A percentile compares a stretch with the other conserved stretches of the same genome.
Evolutionary conservation across 345 rosid genomes (phyloP).

Genomic region (Gossypium ekmanianum): DNA sequence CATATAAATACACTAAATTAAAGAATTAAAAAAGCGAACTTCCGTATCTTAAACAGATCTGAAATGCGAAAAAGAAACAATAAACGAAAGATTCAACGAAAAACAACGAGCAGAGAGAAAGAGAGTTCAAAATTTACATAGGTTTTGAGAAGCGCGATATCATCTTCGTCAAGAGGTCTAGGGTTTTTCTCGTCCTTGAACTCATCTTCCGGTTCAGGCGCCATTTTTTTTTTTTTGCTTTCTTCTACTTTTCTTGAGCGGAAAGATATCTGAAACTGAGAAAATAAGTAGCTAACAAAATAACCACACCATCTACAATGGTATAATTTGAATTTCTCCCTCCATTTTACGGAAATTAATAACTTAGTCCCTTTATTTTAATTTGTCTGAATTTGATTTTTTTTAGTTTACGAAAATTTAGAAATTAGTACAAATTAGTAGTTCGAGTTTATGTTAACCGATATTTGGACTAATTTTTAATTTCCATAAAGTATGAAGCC

Average conservation of each 20-base stretch:
- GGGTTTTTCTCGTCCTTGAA: conserved; percentile 70
- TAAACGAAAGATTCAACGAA: background rate
- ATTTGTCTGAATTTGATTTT: too few relatives aligned
- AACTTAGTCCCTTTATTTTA: too few relatives aligned
- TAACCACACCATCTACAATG: too few relatives aligned
- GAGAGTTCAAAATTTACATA: conserved; percentile 31
- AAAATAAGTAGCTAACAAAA: background rate
- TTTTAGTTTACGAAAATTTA: too few relatives aligned
- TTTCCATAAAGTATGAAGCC: too few relatives aligned
- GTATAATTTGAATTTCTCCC: too few relatives aligned
- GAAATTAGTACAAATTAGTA: too few relatives aligned
- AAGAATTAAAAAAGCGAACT: background rate
- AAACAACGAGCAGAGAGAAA: background rate
- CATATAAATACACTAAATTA: background rate
- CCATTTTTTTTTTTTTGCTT: conserved; percentile 15
- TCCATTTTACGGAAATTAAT: too few relatives aligned
- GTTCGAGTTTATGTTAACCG: too few relatives aligned
- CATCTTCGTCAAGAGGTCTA: conserved; percentile 66
- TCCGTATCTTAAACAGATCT: background rate
- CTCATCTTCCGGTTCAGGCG: conserved; percentile 43
- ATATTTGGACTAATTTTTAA: too few relatives aligned
- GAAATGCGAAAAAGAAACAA: background rate
- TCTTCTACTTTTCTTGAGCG: conserved; percentile 4
- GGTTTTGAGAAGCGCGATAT: conserved; percentile 71
- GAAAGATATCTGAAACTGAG: background rate